phyloP scores from a whole-genome alignment of 2,329 filamentous ascomycete genomes.

The Chalara sp. region DNA sequence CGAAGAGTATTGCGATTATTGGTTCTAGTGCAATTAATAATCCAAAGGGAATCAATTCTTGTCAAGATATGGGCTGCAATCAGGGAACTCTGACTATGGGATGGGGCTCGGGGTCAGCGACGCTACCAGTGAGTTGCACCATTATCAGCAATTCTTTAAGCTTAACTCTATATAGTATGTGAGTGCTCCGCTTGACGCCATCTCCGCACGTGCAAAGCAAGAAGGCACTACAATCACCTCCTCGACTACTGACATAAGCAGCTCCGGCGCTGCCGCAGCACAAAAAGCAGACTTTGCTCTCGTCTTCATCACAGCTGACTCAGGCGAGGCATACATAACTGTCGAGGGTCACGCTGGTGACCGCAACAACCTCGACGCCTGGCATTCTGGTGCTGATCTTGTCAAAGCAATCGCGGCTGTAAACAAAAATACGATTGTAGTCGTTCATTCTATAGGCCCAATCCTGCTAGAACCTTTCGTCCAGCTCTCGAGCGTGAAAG shows the following conservation, averaged over 20 bases:
- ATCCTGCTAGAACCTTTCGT: conserved; percentile 72
- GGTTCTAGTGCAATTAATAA: conserved; percentile 62
- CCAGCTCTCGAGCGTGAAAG: conserved; percentile 69
- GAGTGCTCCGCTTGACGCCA: neutral
- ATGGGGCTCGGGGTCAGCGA: neutral
- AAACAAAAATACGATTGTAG: conserved; percentile 53
- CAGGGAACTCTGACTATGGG: neutral
- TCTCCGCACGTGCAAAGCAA: neutral
- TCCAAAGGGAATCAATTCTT: neutral
- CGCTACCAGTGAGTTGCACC: neutral
- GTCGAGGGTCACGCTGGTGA: conserved; percentile 35
- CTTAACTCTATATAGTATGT: neutral
- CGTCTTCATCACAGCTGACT: conserved; percentile 58
- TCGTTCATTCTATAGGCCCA: conserved; percentile 58
- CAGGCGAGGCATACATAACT: conserved; percentile 51
- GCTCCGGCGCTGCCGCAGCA: neutral
- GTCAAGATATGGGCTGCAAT: no score
- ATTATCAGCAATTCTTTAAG: neutral
- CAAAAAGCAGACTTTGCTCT: conserved; percentile 23
- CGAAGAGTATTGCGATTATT: conserved; percentile 66
- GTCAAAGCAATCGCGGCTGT: conserved; percentile 42
- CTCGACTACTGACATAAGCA: neutral
- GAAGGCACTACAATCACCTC: neutral
- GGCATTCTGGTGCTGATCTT: conserved; percentile 8
- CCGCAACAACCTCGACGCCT: conserved; percentile 46